Evolutionary conservation across 2,329 filamentous ascomycete species (phyloP).

Genomic region (Madurella fahalii): DNA sequence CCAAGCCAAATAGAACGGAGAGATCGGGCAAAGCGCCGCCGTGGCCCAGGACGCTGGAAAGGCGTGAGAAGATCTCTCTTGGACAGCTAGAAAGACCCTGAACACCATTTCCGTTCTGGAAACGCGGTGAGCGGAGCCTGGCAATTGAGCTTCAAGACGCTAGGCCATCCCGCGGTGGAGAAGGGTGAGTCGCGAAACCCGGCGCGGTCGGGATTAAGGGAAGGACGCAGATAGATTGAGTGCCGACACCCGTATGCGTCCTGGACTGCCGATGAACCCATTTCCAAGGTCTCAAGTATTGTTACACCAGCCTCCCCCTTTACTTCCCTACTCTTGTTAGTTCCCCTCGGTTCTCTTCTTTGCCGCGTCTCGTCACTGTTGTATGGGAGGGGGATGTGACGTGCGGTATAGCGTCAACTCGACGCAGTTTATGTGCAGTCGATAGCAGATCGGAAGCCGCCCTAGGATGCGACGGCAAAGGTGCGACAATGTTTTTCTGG

Average conservation of each 20-base stretch:
- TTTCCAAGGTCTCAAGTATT: slow-evolving; percentile 8
- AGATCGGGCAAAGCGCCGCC: not conserved
- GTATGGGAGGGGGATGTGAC: too few species aligned
- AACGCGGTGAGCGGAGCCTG: too few species aligned
- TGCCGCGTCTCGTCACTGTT: too few species aligned
- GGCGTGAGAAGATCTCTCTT: too few species aligned
- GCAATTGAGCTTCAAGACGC: too few species aligned
- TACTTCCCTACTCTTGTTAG: not conserved
- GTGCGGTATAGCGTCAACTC: too few species aligned
- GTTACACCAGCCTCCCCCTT: slow-evolving; percentile 15
- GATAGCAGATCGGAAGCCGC: slow-evolving; percentile 6
- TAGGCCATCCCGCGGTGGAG: too few species aligned
- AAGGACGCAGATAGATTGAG: slow-evolving; percentile 2
- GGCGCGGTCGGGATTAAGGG: not conserved
- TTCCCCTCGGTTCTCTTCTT: too few species aligned
- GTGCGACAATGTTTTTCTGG: slow-evolving; percentile 1
- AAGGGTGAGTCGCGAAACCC: too few species aligned
- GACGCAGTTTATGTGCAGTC: too few species aligned
- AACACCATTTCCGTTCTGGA: too few species aligned
- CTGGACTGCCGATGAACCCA: slow-evolving; percentile 7
- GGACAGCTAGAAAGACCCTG: too few species aligned
- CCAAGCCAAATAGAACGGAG: slow-evolving; percentile 19
- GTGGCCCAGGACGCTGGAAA: not conserved
- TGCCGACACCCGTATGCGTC: not conserved
- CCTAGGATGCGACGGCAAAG: slow-evolving; percentile 1